Base-by-base conservation (phyloP, 192 early-diverging fungal species). In the Coemansia sp. region DNA sequence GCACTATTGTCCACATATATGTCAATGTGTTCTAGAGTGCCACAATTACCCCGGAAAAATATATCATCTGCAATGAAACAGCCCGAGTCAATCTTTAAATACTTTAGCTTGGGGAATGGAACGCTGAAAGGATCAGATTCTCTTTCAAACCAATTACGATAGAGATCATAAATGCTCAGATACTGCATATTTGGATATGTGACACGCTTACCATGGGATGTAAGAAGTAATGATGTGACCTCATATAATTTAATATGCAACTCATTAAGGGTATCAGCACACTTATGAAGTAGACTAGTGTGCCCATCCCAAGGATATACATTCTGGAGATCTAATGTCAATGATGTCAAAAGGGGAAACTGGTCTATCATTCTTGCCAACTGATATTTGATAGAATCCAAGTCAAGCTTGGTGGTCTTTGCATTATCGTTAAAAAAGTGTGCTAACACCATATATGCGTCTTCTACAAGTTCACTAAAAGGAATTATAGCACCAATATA, bases 41-140 rank as follows among this genome's bases (percentile, higher is more conserved):
- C 29, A 34, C 45, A 35, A 33, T 64, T 64, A 1, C 45, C 63
- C 3, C 45, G 63, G 10, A 64, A 64, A 14, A 64, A 42, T 14
- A 50, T 34, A 50, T 64, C 63, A 64, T 64, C 45, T n/a, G 40
- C 33, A 21, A 64, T 51, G 36, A 44, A 45, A 33, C 36, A 64
- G 10, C 17, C 29, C 17, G 34, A 16, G 2, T 48, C 13, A 1
- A 45, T 6, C 27, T 35, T 34, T 5, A 64, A 21, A 4, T 34
- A 7, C 8, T 33, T 31, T 27, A 64, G 45, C 4, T 21, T 50
- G 5, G 63, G 63, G 46, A 64, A 64, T 6, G 48, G 44, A 3
- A 50, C 63, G 35, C 19, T 17, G 16, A 7, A 7, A 19, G 31
- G 37, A 8, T 8, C 6, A 31, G 21, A 3, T 8, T 8, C 21